These are phyloP conservation scores for Zygosaccharomyces pseudobailii DNA, from an alignment of 1,139 yeast genomes.

Conservation along the genomic window DNA sequence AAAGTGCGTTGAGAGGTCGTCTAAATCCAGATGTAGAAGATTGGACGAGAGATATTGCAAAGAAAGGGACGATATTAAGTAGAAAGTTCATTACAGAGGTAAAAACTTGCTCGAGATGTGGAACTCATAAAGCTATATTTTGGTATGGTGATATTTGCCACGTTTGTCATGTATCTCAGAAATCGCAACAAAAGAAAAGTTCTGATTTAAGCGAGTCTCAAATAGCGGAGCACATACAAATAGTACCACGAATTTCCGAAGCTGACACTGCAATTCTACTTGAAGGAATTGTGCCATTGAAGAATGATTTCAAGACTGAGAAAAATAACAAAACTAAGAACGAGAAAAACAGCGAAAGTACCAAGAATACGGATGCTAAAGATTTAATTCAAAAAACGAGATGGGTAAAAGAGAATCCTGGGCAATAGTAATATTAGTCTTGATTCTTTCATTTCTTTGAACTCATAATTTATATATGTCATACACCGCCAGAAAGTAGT, in stretches of 20 bases:
- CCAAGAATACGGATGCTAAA: neutral
- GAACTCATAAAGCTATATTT: conserved; percentile 11
- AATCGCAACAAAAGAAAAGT: neutral
- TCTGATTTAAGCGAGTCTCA: conserved; percentile 4
- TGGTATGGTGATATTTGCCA: conserved; percentile 25
- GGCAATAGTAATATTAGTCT: neutral
- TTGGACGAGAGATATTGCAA: no score
- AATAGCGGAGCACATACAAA: neutral
- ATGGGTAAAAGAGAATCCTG: neutral
- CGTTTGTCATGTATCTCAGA: conserved; percentile 15
- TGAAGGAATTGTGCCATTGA: neutral
- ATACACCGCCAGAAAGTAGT: conserved; percentile 29
- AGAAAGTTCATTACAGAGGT: neutral
- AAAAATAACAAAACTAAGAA: neutral
- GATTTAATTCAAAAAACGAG: neutral
- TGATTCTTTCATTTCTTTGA: neutral
- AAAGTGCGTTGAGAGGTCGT: neutral
- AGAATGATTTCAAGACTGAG: neutral
- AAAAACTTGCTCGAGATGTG: conserved; percentile 15
- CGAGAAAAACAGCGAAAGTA: no score
- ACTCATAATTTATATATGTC: neutral
- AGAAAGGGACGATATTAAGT: no score
- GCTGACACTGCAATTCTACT: neutral
- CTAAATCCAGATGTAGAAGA: neutral
- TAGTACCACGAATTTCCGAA: neutral